Conservation (phyloP, 2,329 filamentous ascomycete species). For the Nannizziopsis arthrosporioides region DNA sequence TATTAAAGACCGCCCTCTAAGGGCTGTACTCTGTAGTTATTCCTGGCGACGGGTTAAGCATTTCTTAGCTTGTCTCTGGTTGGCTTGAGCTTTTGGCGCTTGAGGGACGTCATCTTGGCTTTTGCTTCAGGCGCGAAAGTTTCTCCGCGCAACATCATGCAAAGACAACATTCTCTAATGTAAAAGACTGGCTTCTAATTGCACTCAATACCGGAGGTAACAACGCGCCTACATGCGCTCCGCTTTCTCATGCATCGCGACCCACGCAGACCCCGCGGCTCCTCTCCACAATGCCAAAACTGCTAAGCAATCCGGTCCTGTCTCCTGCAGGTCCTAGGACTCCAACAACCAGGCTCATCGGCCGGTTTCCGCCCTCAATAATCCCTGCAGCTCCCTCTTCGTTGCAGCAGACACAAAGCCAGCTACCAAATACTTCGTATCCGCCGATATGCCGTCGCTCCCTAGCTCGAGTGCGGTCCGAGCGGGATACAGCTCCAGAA, state of each 20-base stretch:
- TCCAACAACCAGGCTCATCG: neutral
- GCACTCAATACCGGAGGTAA: too few relatives aligned
- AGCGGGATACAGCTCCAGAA: slow-evolving; percentile 23
- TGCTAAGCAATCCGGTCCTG: neutral
- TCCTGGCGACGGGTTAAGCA: neutral
- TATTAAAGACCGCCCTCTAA: neutral
- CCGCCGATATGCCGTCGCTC: slow-evolving; percentile 21
- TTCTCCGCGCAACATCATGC: neutral
- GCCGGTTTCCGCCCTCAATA: slow-evolving; percentile 2
- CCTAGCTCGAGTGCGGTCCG: slow-evolving; percentile 29
- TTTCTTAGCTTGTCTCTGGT: slow-evolving; percentile 1
- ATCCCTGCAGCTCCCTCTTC: slow-evolving; percentile 8
- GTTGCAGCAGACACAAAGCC: slow-evolving; percentile 1
- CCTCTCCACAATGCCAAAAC: slow-evolving; percentile 4
- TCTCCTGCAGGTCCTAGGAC: neutral
- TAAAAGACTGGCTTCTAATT: neutral
- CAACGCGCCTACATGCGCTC: too few relatives aligned
- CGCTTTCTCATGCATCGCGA: too few relatives aligned
- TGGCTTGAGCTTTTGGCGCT: neutral
- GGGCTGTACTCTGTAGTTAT: neutral
- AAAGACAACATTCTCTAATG: neutral
- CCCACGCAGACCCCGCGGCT: too few relatives aligned
- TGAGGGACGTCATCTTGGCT: slow-evolving; percentile 5
- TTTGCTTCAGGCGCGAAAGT: slow-evolving; percentile 2
- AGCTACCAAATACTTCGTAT: slow-evolving; percentile 13